Conservation (phyloP, 306 rosid genomes). For the Glycine soja region DNA sequence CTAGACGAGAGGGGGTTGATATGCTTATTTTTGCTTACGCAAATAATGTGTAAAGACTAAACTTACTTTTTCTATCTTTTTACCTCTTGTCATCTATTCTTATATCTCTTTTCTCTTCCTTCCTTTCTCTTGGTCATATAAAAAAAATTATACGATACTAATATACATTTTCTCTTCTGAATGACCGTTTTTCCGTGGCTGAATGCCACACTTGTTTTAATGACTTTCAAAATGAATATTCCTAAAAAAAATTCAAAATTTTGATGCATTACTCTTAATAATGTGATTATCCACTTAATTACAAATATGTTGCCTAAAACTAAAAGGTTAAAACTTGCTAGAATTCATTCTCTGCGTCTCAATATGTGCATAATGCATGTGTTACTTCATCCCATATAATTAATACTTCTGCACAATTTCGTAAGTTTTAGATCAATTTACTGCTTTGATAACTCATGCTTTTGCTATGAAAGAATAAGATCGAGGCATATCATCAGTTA, state of each 20-base stretch:
- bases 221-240: neutral
- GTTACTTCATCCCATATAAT: neutral
- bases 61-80: too few species aligned
- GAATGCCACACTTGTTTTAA: neutral
- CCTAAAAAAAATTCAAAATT: neutral
- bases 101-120: too few species aligned
- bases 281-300: neutral
- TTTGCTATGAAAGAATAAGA: too few species aligned
- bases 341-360: neutral
- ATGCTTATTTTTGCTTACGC: too few species aligned
- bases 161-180: neutral
- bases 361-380: neutral
- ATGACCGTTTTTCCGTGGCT: neutral
- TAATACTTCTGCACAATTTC: too few species aligned
- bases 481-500: too few species aligned
- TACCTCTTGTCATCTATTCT: too few species aligned
- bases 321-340: neutral
- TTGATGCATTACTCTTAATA: neutral
- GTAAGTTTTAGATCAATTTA: too few species aligned
- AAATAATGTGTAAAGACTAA: too few species aligned
- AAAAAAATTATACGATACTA: neutral
- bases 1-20: too few species aligned
- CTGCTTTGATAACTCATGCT: too few species aligned
- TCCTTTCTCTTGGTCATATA: neutral
- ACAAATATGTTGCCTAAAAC: neutral